Conservation (phyloP, 2,329 filamentous ascomycete species). For the Pezizomycotina sp. region DNA sequence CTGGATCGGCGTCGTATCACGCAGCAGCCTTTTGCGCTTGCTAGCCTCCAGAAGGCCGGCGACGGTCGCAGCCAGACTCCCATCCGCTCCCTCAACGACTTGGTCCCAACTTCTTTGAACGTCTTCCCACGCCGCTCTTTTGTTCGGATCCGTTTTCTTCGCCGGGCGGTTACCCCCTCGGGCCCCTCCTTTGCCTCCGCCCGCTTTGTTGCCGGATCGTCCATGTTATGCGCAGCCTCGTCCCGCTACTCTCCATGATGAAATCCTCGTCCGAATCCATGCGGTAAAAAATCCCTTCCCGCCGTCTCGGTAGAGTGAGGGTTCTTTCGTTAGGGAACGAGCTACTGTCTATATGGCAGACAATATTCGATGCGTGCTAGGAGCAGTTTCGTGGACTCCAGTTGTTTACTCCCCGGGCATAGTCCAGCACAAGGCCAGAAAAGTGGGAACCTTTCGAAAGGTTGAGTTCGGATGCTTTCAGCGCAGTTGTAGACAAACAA, state of each 20-base stretch:
- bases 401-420: no score
- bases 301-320: no score
- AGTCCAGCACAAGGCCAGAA: no score
- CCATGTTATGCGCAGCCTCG: constrained; percentile 30
- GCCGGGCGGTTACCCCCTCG: constrained; percentile 18
- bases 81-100: constrained; percentile 63
- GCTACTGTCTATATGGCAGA: no score
- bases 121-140: constrained; percentile 29
- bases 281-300: no score
- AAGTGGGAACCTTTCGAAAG: no score
- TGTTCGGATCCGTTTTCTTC: constrained; percentile 30
- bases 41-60: constrained; percentile 63
- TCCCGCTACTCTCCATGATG: constrained; percentile 36
- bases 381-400: no score
- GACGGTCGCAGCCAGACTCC: constrained; percentile 53
- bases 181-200: constrained; percentile 24
- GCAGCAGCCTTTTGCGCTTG: constrained; percentile 68
- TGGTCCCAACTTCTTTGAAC: constrained; percentile 43
- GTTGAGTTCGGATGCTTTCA: no score
- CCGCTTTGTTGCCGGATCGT: constrained; percentile 26
- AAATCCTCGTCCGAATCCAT: constrained; percentile 39
- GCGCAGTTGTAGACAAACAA: no score
- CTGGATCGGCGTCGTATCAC: constrained; percentile 89
- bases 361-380: no score
- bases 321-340: no score